phyloP scores from a whole-genome alignment of 768 basidiomycete genomes.

The Phaeolepiota aurea region DNA sequence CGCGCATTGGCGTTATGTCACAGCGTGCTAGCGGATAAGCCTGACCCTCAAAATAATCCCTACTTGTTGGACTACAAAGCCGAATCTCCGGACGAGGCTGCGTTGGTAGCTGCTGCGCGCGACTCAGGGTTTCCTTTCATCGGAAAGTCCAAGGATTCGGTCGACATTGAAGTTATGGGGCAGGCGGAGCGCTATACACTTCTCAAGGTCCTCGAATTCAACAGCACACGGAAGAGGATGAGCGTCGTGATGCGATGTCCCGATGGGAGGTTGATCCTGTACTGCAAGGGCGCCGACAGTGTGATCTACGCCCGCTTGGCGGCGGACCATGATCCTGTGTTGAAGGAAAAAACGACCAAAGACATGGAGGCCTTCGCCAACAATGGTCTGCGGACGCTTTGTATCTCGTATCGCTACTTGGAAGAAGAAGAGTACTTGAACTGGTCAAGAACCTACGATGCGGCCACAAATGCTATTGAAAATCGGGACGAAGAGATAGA shows the following conservation, averaged over 20 bases:
- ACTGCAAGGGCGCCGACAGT: conserved; percentile 96
- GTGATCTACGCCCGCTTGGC: conserved; percentile 86
- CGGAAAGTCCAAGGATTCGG: conserved; percentile 55
- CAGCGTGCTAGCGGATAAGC: conserved; percentile 75
- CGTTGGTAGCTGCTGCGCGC: conserved; percentile 84
- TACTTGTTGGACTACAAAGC: conserved; percentile 83
- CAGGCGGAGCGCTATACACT: conserved; percentile 75
- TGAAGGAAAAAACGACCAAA: conserved; percentile 72
- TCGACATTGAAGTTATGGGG: conserved; percentile 92
- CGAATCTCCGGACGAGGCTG: conserved; percentile 93
- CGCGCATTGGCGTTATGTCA: conserved; percentile 94
- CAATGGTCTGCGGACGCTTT: conserved; percentile 83
- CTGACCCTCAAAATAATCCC: conserved; percentile 53
- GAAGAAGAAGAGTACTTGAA: conserved; percentile 75
- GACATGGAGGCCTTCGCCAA: conserved; percentile 96
- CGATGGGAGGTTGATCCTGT: conserved; percentile 74
- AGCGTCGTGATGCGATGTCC: conserved; percentile 83
- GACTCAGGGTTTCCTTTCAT: conserved; percentile 93
- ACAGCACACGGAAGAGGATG: conserved; percentile 92
- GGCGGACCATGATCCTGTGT: conserved; percentile 58
- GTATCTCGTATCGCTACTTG: conserved; percentile 75
- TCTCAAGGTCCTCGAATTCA: conserved; percentile 87
- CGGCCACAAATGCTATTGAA: conserved; percentile 65
- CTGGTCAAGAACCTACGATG: conserved; percentile 79
- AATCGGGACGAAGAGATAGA: conserved; percentile 91